Evolutionary conservation across 2,329 filamentous ascomycete species (phyloP), one percentile per base, ranked within the genome.

Genomic region (Nigrograna mackinnonii): DNA sequence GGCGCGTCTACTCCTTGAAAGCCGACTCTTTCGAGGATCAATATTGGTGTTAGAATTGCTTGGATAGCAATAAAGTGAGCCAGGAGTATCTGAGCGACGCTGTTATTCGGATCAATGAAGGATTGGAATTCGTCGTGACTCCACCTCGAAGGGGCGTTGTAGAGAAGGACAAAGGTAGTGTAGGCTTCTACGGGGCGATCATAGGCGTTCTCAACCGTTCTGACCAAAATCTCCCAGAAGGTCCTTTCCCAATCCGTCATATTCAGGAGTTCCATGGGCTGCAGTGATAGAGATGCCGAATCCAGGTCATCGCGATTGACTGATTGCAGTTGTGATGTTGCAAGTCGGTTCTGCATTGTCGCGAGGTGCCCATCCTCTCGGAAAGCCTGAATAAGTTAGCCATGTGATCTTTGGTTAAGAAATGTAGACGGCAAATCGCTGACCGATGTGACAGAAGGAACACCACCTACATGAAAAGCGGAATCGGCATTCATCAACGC

Each of bases 21-120:
- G 3, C 62, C 64, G 1, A 63, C 56, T 28, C 64, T 48, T 34
- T 66, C 63, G 2, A 65, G 53, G 5, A 60, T 58, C 22, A 68
- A 38, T 5, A 76, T 68, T 0, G 72, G 73, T 4, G 65, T 64
- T 43, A 78, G 63, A 5, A 77, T 57, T 1, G 73, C 60, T 38
- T 77, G 71, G 0, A 76, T 51, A 1, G 71, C 67, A n/a, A 78
- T 66, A 50, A 75, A 77, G 49, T 77, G 73, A 5, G 70, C 63
- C 4, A 77, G 63, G 4, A 78, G 55, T 3, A 77, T 67, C 20
- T 71, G 71, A 1, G 71, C 64, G 4, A 71, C 48, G 33, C 54
- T 54, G 39, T 78, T 77, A 28, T 57, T 54, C 0, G 70, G 62
- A 31, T 72, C 61, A 43, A 76, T 64, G 53, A 78, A 75, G 1